phyloP scores from a whole-genome alignment of 2,329 filamentous ascomycete genomes.

The Malbranchea cinnamomea region DNA sequence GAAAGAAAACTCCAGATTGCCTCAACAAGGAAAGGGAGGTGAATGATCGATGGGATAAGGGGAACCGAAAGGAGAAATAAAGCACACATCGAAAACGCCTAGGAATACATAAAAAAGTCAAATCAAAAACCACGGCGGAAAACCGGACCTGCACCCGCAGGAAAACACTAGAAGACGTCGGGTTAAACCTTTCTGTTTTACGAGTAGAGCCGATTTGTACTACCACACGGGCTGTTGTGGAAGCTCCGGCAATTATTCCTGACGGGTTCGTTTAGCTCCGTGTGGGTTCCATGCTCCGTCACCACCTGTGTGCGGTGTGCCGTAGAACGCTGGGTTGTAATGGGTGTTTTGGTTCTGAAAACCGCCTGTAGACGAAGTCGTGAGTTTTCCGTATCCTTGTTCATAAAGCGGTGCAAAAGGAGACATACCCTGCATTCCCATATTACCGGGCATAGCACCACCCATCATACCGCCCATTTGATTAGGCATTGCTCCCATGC shows the following conservation, averaged over 20 bases:
- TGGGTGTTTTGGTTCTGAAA: constrained; percentile 55
- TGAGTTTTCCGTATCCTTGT: constrained; percentile 1
- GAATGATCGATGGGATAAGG: no score
- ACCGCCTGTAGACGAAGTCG: constrained; percentile 35
- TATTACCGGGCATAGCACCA: constrained; percentile 31
- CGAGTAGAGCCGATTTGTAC: no score
- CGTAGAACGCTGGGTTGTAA: constrained; percentile 63
- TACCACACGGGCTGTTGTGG: no score
- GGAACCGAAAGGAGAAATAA: no score
- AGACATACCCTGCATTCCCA: constrained; percentile 35
- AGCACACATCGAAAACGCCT: no score
- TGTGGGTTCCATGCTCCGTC: constrained; percentile 67
- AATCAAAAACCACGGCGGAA: no score
- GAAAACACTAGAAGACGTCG: no score
- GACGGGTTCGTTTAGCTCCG: constrained; percentile 62
- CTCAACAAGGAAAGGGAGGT: no score
- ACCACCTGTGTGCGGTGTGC: constrained; percentile 32
- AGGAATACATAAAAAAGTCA: no score
- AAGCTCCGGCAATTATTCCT: constrained; percentile 36
- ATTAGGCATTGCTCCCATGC: constrained; percentile 38
- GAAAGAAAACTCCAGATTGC: no score
- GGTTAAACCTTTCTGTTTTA: no score
- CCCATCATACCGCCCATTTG: constrained; percentile 46
- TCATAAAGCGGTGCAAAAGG: constrained; percentile 11
- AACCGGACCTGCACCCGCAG: no score